Base-by-base conservation (phyloP, 345 rosid species). In the Isatis tinctoria region DNA sequence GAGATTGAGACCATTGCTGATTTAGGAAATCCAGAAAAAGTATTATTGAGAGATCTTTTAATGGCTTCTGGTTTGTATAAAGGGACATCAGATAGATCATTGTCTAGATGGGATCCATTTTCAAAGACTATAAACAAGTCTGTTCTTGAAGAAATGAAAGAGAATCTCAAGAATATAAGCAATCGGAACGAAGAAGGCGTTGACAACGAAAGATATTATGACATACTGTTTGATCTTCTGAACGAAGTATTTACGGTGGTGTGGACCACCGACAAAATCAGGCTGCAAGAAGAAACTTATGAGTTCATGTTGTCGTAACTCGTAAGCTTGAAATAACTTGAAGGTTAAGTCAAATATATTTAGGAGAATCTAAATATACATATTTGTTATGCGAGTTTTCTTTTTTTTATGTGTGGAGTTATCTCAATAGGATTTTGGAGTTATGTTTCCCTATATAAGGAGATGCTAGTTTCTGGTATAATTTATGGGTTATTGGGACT, bases 21-120 rank as follows among this genome's bases (percentile, higher is more conserved):
- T 76, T 68, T 85, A 52, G 88, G 86, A 39, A 89, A 89, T 69
- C 75, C 82, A 14, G 79, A 78, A 44, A 84, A 88, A 81, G 78
- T 79, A 2, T 93, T 85, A 73, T 73, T 90, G 39, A 85, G 90
- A 73, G 92, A 89, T 78, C 76, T 90, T 81, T 90, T 93, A 32
- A 82, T 87, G 60, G 88, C 84, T 83, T 90, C 96, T 59, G 94
- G 97, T 65, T 79, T 89, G 14, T 90, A 89, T 24, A 78, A 82
- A 41, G 87, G 91, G 24, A 79, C 80, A 43, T 64, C 78, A 17
- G 77, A 86, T 72, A 64, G 62, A 51, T 64, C 77, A 40, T 60
- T 81, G 30, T 75, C 83, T 1, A 83, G 82, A 73, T 80, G 81
- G 82, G 87, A 87, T 56, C 72, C 82, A 16, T 43, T 81, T 43